Percentiles rank a stretch among this genome's conserved stretches.
Evolutionary conservation across 805 yeast genomes (phyloP).

Genomic region (Zygoascus flipseniorum): DNA sequence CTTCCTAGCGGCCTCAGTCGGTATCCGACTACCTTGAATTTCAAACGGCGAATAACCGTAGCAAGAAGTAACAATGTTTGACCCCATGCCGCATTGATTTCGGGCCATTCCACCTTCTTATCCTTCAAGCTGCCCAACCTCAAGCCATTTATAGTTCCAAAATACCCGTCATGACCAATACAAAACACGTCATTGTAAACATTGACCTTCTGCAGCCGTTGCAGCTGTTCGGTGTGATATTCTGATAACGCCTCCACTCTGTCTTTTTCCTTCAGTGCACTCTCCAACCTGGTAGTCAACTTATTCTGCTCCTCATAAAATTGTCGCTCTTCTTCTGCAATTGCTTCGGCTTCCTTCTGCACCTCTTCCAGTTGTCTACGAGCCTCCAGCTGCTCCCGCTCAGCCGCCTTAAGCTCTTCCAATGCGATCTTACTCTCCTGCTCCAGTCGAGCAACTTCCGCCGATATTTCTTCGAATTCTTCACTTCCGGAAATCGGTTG

Average conservation of each 20-base stretch:
- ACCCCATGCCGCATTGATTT: constrained; percentile 86
- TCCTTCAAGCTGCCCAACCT: constrained; percentile 64
- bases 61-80: constrained; percentile 64
- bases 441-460: constrained; percentile 41
- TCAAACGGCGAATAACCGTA: constrained; percentile 51
- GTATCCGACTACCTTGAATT: constrained; percentile 49
- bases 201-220: constrained; percentile 63
- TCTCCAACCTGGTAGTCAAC: constrained; percentile 43
- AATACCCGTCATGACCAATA: constrained; percentile 75
- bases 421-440: constrained; percentile 27
- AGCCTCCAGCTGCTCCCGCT: constrained; percentile 27
- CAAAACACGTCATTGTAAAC: constrained; percentile 77
- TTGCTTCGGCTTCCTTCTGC: constrained; percentile 25
- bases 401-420: constrained; percentile 31
- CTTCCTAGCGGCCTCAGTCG: constrained; percentile 77
- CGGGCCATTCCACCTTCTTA: constrained; percentile 73
- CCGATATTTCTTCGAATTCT: constrained; percentile 38
- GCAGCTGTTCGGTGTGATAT: constrained; percentile 54
- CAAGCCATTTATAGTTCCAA: constrained; percentile 81
- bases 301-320: constrained; percentile 45
- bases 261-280: constrained; percentile 47
- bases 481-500: constrained; percentile 40
- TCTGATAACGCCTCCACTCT: constrained; percentile 57
- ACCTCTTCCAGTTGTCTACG: constrained; percentile 41
- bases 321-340: constrained; percentile 39